phyloP scores from a whole-genome alignment of 1,284 basidiomycete species.

The Paramarasmius palmivorus region DNA sequence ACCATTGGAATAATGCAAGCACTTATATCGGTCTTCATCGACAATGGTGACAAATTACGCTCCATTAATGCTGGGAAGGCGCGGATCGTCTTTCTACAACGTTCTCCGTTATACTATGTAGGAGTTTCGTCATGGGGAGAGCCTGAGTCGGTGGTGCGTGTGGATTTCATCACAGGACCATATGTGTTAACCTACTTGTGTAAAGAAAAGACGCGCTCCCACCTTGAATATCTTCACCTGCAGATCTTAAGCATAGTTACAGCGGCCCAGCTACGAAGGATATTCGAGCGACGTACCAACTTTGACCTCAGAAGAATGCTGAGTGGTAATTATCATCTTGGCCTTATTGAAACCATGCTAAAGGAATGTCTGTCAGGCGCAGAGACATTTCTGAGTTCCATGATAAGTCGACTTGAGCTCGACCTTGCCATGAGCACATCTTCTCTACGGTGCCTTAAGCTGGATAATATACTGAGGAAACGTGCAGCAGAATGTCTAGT shows the following conservation, averaged over 20 bases:
- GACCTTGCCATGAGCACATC: slow-evolving; percentile 82
- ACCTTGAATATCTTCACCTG: slow-evolving; percentile 92
- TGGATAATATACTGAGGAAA: slow-evolving; percentile 70
- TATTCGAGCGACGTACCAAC: slow-evolving; percentile 88
- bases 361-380: slow-evolving; percentile 54
- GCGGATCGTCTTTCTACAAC: slow-evolving; percentile 83
- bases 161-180: background rate
- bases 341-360: slow-evolving; percentile 1
- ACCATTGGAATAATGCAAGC: slow-evolving; percentile 94
- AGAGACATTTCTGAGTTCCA: slow-evolving; percentile 75
- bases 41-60: slow-evolving; percentile 82
- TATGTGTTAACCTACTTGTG: slow-evolving; percentile 25
- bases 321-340: slow-evolving; percentile 52
- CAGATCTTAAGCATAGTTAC: slow-evolving; percentile 92
- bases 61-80: slow-evolving; percentile 76
- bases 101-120: slow-evolving; percentile 88
- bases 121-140: slow-evolving; percentile 91
- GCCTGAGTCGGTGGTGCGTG: slow-evolving; percentile 88
- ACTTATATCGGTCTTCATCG: slow-evolving; percentile 88
- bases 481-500: slow-evolving; percentile 76
- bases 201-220: slow-evolving; percentile 84
- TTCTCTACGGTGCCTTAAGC: slow-evolving; percentile 77
- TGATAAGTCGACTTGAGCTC: slow-evolving; percentile 71
- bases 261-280: slow-evolving; percentile 77
- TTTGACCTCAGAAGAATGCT: slow-evolving; percentile 88